Evolutionary conservation across 306 rosid genomes (phyloP).

Genomic region (Parietaria judaica): DNA sequence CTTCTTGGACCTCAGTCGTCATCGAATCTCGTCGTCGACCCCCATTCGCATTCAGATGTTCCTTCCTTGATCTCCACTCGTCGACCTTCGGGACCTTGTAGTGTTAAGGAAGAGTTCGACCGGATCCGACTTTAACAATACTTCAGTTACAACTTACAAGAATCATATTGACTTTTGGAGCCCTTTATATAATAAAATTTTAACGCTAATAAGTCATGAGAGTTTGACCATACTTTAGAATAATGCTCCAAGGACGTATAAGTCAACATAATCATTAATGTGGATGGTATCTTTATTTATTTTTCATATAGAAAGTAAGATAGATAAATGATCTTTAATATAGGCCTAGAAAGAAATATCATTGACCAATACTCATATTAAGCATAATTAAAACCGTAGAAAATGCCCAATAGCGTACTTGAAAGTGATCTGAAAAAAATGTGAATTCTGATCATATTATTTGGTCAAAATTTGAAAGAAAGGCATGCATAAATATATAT

Average conservation of each 20-base stretch:
- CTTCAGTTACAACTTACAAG: too few species aligned
- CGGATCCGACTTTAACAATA: too few species aligned
- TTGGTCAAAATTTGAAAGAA: slow-evolving; percentile 9
- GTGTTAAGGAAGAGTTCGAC: too few species aligned
- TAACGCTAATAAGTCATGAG: too few species aligned
- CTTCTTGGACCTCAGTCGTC: too few species aligned
- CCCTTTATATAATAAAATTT: too few species aligned
- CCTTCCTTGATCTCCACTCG: too few species aligned
- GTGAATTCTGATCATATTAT: slow-evolving; percentile 15
- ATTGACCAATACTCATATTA: background rate
- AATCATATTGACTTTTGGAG: too few species aligned
- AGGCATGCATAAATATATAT: background rate
- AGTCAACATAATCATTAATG: slow-evolving; percentile 4
- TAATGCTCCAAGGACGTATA: background rate
- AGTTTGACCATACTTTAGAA: background rate
- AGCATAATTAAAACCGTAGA: slow-evolving; percentile 4
- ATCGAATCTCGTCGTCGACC: too few species aligned
- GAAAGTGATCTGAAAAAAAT: background rate
- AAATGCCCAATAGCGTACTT: slow-evolving; percentile 1
- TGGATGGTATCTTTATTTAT: background rate
- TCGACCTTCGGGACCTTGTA: too few species aligned
- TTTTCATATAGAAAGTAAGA: background rate
- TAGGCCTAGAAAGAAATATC: background rate
- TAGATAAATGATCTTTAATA: too few species aligned
- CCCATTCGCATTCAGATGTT: too few species aligned